Conservation (phyloP, 1,139 yeast species). For the Taphrina communis region DNA sequence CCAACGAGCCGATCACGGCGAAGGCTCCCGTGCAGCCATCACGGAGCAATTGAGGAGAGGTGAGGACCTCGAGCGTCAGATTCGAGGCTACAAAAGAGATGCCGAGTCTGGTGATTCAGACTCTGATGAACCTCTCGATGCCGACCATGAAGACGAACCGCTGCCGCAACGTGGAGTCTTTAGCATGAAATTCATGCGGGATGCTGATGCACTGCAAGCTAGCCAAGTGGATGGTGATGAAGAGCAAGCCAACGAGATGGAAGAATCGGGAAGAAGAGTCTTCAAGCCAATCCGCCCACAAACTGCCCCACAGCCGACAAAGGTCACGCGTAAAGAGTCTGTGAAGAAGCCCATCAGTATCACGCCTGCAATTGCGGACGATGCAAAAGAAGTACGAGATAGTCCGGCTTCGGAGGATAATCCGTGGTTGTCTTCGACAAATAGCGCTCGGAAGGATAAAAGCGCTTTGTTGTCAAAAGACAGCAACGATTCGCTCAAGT, state of each 20-base stretch:
- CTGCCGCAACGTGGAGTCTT: slow-evolving; percentile 39
- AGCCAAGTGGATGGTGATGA: background rate
- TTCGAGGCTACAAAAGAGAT: slow-evolving; percentile 62
- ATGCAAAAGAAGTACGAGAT: background rate
- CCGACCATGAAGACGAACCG: slow-evolving; percentile 16
- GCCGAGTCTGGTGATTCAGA: slow-evolving; percentile 56
- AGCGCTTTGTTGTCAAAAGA: slow-evolving; percentile 52
- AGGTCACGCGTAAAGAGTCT: background rate
- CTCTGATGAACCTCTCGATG: slow-evolving; percentile 34
- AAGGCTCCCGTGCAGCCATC: slow-evolving; percentile 81
- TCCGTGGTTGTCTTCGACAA: slow-evolving; percentile 30
- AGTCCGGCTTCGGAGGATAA: slow-evolving; percentile 15
- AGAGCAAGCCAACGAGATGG: background rate
- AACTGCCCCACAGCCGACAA: slow-evolving; percentile 45
- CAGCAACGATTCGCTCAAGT: slow-evolving; percentile 49
- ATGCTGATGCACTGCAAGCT: slow-evolving; percentile 39
- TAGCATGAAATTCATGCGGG: slow-evolving; percentile 43
- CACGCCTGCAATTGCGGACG: background rate
- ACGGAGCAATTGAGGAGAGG: slow-evolving; percentile 94
- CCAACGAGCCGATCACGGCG: slow-evolving; percentile 87
- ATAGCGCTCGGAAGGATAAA: slow-evolving; percentile 49
- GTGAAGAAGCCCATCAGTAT: too few relatives aligned
- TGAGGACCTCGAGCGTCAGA: slow-evolving; percentile 73
- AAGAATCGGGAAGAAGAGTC: slow-evolving; percentile 70
- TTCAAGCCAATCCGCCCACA: slow-evolving; percentile 68